Evolutionary conservation across 1,139 yeast species (phyloP), one percentile per base, ranked within the genome.

Genomic region (Magnusiomyces suaveolens): DNA sequence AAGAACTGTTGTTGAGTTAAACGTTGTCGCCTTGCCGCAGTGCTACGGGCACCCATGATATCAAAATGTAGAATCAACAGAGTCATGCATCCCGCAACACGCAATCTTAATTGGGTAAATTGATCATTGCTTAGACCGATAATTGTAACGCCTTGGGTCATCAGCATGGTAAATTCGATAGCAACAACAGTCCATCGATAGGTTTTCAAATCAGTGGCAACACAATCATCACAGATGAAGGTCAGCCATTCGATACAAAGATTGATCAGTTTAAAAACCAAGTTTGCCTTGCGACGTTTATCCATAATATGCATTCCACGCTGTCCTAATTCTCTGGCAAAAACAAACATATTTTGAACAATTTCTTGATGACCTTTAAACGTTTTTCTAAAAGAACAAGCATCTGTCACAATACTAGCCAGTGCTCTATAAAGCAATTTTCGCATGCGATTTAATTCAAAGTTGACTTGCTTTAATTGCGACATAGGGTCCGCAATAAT

Each of bases 131-230:
- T 81, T 51, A 92, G 74, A 0, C 90, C 88, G 56, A 90, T 73
- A 48, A 92, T 88, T 64, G 90, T 90, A 66, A 87, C 86, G 1
- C 97, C 97, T 53, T 87, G 77, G 0, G 96, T 89, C 82, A 90
- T 84, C 61, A 87, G 90, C 96, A 90, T 88, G 1, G 96, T 94
- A 75, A 89, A 92, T 67, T 92, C 98, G 61, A 92, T 75, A 0
- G 98, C 97, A 18, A 87, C 77, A 24, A 92, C 97, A 70, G 97
- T 88, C 96, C 97, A 92, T 63, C 95, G 76, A 67, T 92, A 92
- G 0, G 97, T 92, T 64, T 83, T 86, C 55, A 86, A 78, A 63
- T 90, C 97, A 0, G 95, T 85, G 0, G 97, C 96, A 23, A 83
- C 83, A 72, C 98, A 92, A 64, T 90, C 97, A 69, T 92, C 97